These are phyloP conservation scores for Coemansia sp. DNA, from an alignment of 192 early-diverging fungal species.

Conservation along the genomic window DNA sequence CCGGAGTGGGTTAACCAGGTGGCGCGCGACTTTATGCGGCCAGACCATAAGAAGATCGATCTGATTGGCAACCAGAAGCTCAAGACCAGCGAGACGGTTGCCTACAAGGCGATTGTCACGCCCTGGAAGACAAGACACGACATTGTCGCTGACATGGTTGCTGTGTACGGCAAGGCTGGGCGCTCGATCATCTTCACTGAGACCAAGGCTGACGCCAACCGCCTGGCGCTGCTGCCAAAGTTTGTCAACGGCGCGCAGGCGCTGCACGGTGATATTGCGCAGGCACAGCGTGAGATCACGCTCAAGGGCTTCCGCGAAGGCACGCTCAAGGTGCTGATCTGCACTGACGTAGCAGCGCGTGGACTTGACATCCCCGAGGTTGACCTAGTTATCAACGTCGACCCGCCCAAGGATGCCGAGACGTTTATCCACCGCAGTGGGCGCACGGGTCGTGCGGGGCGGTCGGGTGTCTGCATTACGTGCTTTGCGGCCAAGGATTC, in stretches of 20 bases:
- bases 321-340: conserved; percentile 86
- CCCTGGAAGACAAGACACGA: conserved; percentile 88
- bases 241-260: conserved; percentile 86
- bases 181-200: conserved; percentile 94
- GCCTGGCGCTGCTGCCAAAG: conserved; percentile 75
- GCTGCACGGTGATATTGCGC: conserved; percentile 85
- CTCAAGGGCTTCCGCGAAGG: conserved; percentile 95
- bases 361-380: conserved; percentile 97
- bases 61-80: conserved; percentile 84
- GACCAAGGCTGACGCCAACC: conserved; percentile 89
- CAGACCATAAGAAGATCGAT: conserved; percentile 75
- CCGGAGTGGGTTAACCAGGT: conserved; percentile 73
- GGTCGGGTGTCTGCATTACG: conserved; percentile 85
- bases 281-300: conserved; percentile 85
- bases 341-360: conserved; percentile 94
- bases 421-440: conserved; percentile 95
- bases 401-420: conserved; percentile 92
- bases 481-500: conserved; percentile 90
- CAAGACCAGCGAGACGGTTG: conserved; percentile 87
- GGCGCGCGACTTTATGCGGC: conserved; percentile 66
- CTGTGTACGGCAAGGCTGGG: conserved; percentile 82
- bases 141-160: conserved; percentile 92
- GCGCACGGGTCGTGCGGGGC: conserved; percentile 91
- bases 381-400: conserved; percentile 95
- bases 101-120: conserved; percentile 82